Evolutionary conservation across 1,284 basidiomycete genomes (phyloP), one percentile per base, ranked within the genome.

Genomic region (Pseudozyma tsukubaensis): DNA sequence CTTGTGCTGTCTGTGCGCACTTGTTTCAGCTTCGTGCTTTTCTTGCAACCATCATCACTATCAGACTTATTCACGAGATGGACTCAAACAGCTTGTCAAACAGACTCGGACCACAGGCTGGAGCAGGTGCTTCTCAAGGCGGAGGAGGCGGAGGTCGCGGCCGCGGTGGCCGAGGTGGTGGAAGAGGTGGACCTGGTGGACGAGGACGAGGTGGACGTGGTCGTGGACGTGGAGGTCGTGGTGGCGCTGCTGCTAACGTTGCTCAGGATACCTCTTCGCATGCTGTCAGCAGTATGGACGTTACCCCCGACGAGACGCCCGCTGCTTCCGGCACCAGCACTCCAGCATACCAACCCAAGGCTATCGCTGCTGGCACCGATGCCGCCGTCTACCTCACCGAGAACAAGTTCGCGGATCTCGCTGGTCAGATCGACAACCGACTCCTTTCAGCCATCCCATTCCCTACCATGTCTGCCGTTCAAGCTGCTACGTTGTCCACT

Each of bases 401-500:
- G n/a, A 56, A 67, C 58, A 63, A 48, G 40, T 77, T 75, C 50
- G 57, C 57, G 18, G 65, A 69, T 49, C 72, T 75, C 51, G 58
- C 59, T 21, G 72, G 69, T 18, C 45, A 59, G 37, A 59, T 77
- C n/a, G 76, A 77, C 57, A 36, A 68, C 35, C 68, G 77, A 78
- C 73, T 85, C 16, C 67, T 84, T 18, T 34, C 59, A 4, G 67
- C 69, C 19, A 79, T 86, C 13, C 83, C 85, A 4, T 86, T 85
- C 76, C 80, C 83, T 55, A 76, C 62, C 71, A 86, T 86, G 77
- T 86, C 86, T 3, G 83, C 85, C 50, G 86, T 87, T 16, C 87
- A 88, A 80, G 87, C 86, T 7, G 84, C 85, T 39, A 88, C 87
- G 1, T 78, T 88, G 16, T 85, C 85, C n/a, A 74, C 85, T 7